Base-by-base conservation (phyloP, 495 filamentous ascomycete genomes). In the Penicillium cinerascens region DNA sequence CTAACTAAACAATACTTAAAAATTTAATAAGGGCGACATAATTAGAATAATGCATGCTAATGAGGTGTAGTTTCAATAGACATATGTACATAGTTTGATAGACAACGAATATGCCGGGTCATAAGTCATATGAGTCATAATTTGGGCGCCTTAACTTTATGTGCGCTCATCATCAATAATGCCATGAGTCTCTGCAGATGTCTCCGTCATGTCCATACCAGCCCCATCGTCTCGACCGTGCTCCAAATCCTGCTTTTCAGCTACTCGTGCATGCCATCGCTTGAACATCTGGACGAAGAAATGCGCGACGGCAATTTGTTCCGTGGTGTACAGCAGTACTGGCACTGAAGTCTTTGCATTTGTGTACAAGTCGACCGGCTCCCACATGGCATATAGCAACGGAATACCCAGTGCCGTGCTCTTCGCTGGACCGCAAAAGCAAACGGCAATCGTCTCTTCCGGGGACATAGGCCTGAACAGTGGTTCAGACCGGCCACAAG, bases 351-450 rank as follows among this genome's bases (percentile, higher is more conserved):
- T 80, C 33, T 75, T 78, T 1, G 78, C 68, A 55, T 77, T 78
- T 4, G 68, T 68, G 40, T 71, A 75, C 16, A 79, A 67, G 50
- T 80, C 75, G 11, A 78, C 53, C 1, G 74, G 68, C 11, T 66
- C 64, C 78, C 77, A 82, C 78, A 82, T 80, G 8, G 78, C 72
- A 53, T 78, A 75, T 26, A 78, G 54, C 33, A 82, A 48, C 0
- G 78, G 78, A 15, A 82, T 78, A 2, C 78, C 79, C 3, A 81
- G 60, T 10, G 75, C 76, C 9, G 78, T 81, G 41, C 78, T 82
- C 60, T 82, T 82, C 20, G 79, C 78, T 1, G 79, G 78, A 1
- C 75, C 78, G 50, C 79, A 82, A 60, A 81, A 81, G 52, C 79
- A 82, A 1, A 80, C 72, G 6, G 78, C 78, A 50, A 81, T 73